phyloP scores from a whole-genome alignment of 768 basidiomycete genomes.

The Calocera viscosa region DNA sequence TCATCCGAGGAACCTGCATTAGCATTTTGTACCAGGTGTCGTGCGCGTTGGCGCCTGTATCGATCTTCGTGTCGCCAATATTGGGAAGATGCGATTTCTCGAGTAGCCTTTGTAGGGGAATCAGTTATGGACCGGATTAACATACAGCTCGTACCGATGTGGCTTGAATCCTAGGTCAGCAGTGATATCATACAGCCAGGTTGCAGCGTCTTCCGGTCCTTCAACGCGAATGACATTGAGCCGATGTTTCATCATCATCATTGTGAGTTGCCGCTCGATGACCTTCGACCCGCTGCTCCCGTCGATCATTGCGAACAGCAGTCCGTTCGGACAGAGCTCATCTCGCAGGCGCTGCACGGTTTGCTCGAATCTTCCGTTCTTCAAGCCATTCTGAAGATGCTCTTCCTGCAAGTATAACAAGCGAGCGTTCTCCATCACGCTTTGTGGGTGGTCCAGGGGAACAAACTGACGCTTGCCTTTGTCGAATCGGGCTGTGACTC shows the following conservation, averaged over 20 bases:
- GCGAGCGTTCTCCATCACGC: neutral
- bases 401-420: neutral
- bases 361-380: neutral
- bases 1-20: constrained; percentile 16
- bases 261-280: neutral
- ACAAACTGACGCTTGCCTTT: neutral
- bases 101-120: constrained; percentile 14
- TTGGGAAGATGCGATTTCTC: constrained; percentile 18
- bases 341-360: neutral
- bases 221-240: neutral
- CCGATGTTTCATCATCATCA: neutral
- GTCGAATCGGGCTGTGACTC: neutral
- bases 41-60: constrained; percentile 14
- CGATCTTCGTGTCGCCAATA: constrained; percentile 11
- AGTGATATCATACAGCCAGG: constrained; percentile 18
- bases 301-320: constrained; percentile 2
- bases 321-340: neutral
- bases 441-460: neutral
- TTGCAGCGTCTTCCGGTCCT: constrained; percentile 12
- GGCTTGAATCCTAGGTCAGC: constrained; percentile 14
- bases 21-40: constrained; percentile 22
- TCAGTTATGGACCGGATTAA: neutral
- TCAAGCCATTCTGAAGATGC: neutral
- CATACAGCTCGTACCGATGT: neutral
- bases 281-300: neutral